Base-by-base conservation (phyloP, 2,329 filamentous ascomycete species). In the Truncatella angustata region DNA sequence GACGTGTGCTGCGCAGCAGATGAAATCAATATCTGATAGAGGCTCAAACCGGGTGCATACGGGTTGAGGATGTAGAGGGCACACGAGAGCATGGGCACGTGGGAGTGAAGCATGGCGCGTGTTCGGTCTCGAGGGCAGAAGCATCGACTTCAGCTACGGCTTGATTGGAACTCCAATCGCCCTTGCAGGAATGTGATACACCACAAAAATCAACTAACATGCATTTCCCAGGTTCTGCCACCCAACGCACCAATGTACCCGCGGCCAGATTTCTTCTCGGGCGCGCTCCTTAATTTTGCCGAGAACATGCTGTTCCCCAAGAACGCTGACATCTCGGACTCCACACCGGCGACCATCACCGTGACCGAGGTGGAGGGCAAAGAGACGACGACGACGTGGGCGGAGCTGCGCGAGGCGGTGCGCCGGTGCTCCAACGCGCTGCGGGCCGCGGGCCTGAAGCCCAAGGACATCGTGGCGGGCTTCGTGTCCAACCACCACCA, bases 401-500 rank as follows among this genome's bases (percentile, higher is more conserved):
- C 79, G 51, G 79, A 91, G 61, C 79, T 97, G 32, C 83, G 93
- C 34, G 87, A 94, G 48, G 78, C 84, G 28, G 92, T 97, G 23
- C 83, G 85, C 49, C 75, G 76, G 58, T 95, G 89, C 64, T 84
- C 90, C 55, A 80, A 81, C 52, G 85, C 86, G 0, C 78, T 97
- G 66, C 77, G 85, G 32, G 81, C 81, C 28, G 73, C 82, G 1
- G 88, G 87, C 1, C 63, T 97, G 30, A 61, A 66, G 50, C 65
- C 75, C 14, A 67, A 74, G 21, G 80, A 85, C 58, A 74, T 85
- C 20, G 79, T 86, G n/a, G 82, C 81, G 37, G 84, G 84, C 7
- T 96, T 92, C 65, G 84, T 97, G 12, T 93, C 90, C 20, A 97
- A 99, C 64, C 91, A 97, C 67, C 84, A 84, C 5, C 88, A 96